These are phyloP conservation scores for Leccinum uliginosum DNA, from an alignment of 768 basidiomycete genomes.

Conservation along the genomic window DNA sequence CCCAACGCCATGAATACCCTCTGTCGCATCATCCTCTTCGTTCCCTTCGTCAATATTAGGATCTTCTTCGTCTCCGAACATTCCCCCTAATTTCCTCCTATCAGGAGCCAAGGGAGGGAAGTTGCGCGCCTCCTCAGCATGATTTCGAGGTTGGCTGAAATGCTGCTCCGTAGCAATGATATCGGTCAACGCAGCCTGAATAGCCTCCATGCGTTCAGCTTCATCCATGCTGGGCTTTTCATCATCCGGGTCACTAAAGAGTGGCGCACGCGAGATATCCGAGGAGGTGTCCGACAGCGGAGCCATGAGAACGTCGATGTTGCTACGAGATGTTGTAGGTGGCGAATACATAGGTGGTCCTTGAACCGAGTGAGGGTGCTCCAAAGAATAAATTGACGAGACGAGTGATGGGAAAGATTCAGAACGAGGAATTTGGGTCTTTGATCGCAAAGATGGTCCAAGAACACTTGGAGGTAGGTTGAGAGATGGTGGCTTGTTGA, in stretches of 20 bases:
- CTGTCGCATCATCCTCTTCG: constrained; percentile 36
- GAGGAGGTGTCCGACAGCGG: constrained; percentile 49
- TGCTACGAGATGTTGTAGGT: constrained; percentile 33
- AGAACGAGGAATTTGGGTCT: constrained; percentile 27
- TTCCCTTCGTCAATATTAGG: constrained; percentile 41
- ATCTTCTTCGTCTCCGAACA: constrained; percentile 37
- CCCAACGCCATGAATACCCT: constrained; percentile 27
- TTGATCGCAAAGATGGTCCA: constrained; percentile 6
- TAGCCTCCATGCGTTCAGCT: constrained; percentile 88
- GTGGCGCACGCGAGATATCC: constrained; percentile 60
- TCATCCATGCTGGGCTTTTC: constrained; percentile 50
- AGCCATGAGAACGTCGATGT: constrained; percentile 82
- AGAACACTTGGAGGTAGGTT: constrained; percentile 7
- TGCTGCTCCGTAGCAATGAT: constrained; percentile 86
- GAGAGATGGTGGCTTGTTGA: constrained; percentile 6
- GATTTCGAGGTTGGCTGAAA: constrained; percentile 22
- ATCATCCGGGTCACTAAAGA: constrained; percentile 81
- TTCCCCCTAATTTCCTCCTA: constrained; percentile 26
- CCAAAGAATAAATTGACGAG: constrained; percentile 9
- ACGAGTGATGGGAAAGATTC: constrained; percentile 35
- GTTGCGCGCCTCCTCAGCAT: constrained; percentile 4
- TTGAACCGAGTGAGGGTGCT: constrained; percentile 18
- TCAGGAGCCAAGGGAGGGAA: constrained; percentile 7
- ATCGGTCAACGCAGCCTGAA: constrained; percentile 92
- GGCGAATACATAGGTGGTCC: constrained; percentile 14